These are phyloP conservation scores for Conticribra weissflogii DNA, from an alignment of 108 stramenopile genomes.

Conservation along the genomic window DNA sequence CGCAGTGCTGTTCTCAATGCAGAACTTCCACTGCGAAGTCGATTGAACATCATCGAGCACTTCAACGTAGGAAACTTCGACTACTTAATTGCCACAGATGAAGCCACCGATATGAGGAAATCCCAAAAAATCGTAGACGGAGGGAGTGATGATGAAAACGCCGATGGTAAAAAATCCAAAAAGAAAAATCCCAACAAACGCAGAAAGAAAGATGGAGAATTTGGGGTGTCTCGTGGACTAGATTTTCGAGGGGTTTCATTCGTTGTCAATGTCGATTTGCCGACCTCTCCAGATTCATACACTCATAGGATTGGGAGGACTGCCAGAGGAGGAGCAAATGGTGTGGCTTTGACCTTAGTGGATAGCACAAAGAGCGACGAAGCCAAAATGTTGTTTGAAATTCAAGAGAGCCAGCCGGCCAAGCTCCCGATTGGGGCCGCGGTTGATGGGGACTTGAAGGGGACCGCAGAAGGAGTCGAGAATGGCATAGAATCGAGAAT, in stretches of 20 bases:
- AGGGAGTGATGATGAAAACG: slow-evolving; percentile 28
- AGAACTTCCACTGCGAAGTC: slow-evolving; percentile 93
- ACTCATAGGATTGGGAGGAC: slow-evolving; percentile 98
- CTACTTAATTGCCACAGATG: slow-evolving; percentile 96
- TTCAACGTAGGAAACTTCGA: slow-evolving; percentile 99
- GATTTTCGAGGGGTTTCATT: slow-evolving; percentile 96
- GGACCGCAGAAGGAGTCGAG: slow-evolving; percentile 43
- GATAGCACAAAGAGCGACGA: slow-evolving; percentile 57
- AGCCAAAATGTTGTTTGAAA: slow-evolving; percentile 53
- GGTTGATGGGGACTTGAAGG: slow-evolving; percentile 33
- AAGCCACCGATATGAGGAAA: slow-evolving; percentile 63
- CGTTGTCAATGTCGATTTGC: slow-evolving; percentile 98
- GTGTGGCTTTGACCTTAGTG: slow-evolving; percentile 93
- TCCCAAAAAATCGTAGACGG: slow-evolving; percentile 41
- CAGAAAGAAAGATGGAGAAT: slow-evolving; percentile 75
- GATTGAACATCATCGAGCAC: slow-evolving; percentile 95
- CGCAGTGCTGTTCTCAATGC: slow-evolving; percentile 95
- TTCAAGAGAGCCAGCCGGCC: slow-evolving; percentile 87
- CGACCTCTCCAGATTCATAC: slow-evolving; percentile 86
- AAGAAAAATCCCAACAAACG: slow-evolving; percentile 54
- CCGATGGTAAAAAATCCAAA: slow-evolving; percentile 19
- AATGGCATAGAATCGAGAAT: slow-evolving; percentile 10
- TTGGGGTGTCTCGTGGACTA: slow-evolving; percentile 94
- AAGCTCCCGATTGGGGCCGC: slow-evolving; percentile 29
- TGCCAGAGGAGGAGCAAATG: slow-evolving; percentile 94